phyloP scores from a whole-genome alignment of 345 rosid species.

The Pistacia vera region DNA sequence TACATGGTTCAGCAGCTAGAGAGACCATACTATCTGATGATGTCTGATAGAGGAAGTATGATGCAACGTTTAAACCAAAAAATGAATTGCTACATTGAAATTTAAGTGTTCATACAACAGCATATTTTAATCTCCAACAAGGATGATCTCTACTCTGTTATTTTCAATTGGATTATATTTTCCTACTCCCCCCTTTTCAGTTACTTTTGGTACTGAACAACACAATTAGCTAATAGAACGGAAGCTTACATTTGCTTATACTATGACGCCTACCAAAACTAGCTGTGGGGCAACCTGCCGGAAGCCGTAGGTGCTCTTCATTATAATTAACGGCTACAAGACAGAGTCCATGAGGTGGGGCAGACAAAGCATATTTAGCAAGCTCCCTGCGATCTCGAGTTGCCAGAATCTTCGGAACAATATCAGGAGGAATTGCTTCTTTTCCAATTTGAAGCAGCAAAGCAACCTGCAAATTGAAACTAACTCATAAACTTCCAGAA shows the following conservation, averaged over 20 bases:
- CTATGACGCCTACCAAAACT: constrained; percentile 78
- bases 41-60: background rate
- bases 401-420: constrained; percentile 65
- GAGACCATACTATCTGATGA: background rate
- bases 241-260: constrained; percentile 72
- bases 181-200: background rate
- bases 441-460: constrained; percentile 83
- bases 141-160: background rate
- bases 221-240: constrained; percentile 30
- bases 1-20: background rate
- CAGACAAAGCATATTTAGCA: constrained; percentile 65
- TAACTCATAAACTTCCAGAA: background rate
- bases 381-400: constrained; percentile 75
- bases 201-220: background rate
- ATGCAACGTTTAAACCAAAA: too few relatives aligned
- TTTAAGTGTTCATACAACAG: background rate
- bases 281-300: constrained; percentile 51
- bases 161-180: background rate
- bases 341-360: constrained; percentile 85
- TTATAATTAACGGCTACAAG: constrained; percentile 65
- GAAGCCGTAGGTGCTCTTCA: constrained; percentile 67
- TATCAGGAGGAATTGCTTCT: constrained; percentile 74
- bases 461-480: constrained; percentile 59
- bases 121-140: background rate
- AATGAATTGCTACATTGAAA: too few relatives aligned